phyloP scores from a whole-genome alignment of 2,329 filamentous ascomycete genomes.

The Arthroderma sp. region DNA sequence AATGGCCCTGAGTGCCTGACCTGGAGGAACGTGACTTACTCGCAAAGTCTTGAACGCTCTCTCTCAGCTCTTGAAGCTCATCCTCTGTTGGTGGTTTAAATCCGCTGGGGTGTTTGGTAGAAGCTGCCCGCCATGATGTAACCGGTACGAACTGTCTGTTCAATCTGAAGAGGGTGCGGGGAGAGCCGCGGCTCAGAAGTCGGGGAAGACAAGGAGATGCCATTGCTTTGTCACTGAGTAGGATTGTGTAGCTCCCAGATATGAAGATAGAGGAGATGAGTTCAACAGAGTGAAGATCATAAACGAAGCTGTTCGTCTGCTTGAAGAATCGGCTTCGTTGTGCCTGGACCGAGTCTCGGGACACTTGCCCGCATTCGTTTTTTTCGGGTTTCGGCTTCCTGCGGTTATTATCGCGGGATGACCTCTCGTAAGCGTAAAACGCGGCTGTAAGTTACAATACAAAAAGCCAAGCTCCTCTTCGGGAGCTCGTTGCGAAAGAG shows the following conservation, averaged over 20 bases:
- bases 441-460: no score
- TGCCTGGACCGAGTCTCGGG: neutral
- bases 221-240: constrained; percentile 14
- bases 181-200: constrained; percentile 20
- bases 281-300: neutral
- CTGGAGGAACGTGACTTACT: constrained; percentile 22
- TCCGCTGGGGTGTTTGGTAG: constrained; percentile 54
- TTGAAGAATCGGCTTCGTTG: neutral
- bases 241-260: no score
- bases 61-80: constrained; percentile 68
- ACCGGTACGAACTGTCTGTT: constrained; percentile 19
- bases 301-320: neutral
- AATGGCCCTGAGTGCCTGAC: neutral
- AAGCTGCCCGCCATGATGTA: constrained; percentile 35
- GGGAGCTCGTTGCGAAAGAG: no score
- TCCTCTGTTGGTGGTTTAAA: constrained; percentile 54
- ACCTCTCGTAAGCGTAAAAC: no score
- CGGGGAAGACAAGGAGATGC: constrained; percentile 20
- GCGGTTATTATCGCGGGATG: constrained; percentile 6
- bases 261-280: neutral
- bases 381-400: constrained; percentile 1
- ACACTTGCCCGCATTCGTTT: neutral
- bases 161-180: constrained; percentile 17
- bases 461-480: no score
- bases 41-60: constrained; percentile 77